A percentile compares a stretch with the other conserved stretches of the same genome.
Conservation (phyloP, 441 rosid species). For the Corymbia citriodora region DNA sequence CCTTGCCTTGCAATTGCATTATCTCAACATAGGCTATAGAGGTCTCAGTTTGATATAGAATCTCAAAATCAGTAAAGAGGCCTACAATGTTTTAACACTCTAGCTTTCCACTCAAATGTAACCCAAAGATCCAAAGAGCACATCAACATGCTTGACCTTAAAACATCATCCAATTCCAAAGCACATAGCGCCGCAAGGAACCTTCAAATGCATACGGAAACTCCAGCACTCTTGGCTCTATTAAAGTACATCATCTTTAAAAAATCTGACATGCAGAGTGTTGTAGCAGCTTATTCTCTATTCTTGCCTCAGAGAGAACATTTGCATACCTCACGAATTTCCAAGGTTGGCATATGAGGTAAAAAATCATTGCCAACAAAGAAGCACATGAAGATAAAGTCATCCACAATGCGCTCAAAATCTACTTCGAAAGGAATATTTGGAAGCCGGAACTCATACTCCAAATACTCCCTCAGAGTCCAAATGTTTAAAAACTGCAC, state of each 20-base stretch:
- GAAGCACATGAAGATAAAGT: slow-evolving; percentile 98
- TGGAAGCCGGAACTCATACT: slow-evolving; percentile 66
- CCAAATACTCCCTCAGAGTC: slow-evolving; percentile 93
- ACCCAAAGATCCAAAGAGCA: neutral
- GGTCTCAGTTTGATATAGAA: neutral
- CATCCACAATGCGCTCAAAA: slow-evolving; percentile 88
- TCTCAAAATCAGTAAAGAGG: neutral
- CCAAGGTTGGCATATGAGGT: slow-evolving; percentile 99
- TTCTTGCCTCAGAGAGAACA: neutral
- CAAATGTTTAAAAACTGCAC: slow-evolving; percentile 94
- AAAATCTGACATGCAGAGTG: neutral
- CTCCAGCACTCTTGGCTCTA: neutral
- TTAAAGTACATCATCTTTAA: neutral
- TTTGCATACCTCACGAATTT: slow-evolving; percentile 89
- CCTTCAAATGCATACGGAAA: neutral
- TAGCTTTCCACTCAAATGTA: neutral
- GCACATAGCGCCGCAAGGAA: neutral
- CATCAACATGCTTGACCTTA: neutral
- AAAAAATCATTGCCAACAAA: slow-evolving; percentile 98
- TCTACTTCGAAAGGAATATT: slow-evolving; percentile 47
- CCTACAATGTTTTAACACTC: neutral
- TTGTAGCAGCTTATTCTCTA: neutral
- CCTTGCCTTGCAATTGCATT: neutral
- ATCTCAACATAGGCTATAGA: neutral
- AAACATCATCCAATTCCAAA: neutral